These are phyloP conservation scores for Rugiboletus extremiorientalis DNA, from an alignment of 1,284 basidiomycete species.

Conservation along the genomic window DNA sequence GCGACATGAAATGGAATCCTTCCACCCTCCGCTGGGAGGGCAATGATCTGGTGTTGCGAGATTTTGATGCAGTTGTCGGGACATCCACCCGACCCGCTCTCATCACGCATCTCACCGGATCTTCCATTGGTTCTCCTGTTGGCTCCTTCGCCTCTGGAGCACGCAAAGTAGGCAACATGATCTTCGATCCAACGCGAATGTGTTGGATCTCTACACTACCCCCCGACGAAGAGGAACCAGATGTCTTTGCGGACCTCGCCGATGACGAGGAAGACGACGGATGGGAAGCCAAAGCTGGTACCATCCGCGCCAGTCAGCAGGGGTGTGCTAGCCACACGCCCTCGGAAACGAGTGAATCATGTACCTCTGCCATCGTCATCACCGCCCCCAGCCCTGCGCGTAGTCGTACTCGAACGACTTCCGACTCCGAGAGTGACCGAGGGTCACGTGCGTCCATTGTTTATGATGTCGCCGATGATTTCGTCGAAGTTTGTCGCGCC, in stretches of 20 bases:
- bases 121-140: constrained; percentile 75
- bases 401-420: constrained; percentile 62
- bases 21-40: constrained; percentile 91
- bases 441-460: constrained; percentile 73
- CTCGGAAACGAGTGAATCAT: constrained; percentile 39
- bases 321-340: constrained; percentile 29
- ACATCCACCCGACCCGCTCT: constrained; percentile 91
- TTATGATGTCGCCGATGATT: constrained; percentile 69
- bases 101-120: constrained; percentile 87
- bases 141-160: constrained; percentile 76
- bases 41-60: constrained; percentile 86
- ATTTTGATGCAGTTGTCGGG: constrained; percentile 83
- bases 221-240: constrained; percentile 90
- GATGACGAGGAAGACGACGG: constrained; percentile 79
- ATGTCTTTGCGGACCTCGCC: constrained; percentile 87
- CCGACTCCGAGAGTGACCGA: constrained; percentile 73
- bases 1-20: constrained; percentile 98
- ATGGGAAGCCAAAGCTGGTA: constrained; percentile 72
- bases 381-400: constrained; percentile 58
- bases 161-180: constrained; percentile 94
- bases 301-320: constrained; percentile 68
- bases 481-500: constrained; percentile 66
- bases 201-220: constrained; percentile 87
- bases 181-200: constrained; percentile 92
- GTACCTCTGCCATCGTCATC: constrained; percentile 38